Evolutionary conservation across 371 early-diverging fungal species (phyloP).

Genomic region (Actinomucor elegans): DNA sequence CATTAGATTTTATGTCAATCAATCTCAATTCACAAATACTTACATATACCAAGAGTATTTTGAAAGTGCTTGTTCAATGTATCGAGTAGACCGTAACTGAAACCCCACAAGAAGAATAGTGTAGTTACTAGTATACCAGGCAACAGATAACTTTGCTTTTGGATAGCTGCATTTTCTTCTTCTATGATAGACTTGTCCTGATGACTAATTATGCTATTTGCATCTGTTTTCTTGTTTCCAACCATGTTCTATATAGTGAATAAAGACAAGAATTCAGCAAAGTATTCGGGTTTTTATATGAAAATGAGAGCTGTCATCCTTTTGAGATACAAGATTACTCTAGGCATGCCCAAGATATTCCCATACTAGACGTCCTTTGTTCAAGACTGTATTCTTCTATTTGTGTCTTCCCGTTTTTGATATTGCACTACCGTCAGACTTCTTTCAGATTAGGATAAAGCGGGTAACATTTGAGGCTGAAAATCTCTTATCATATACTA

Average conservation of each 20-base stretch:
- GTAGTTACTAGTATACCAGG: conserved; percentile 41
- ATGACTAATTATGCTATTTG: not conserved
- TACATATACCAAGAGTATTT: conserved; percentile 40
- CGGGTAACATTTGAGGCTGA: too few species aligned
- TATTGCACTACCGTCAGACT: too few species aligned
- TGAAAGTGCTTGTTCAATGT: conserved; percentile 49
- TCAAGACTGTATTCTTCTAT: too few species aligned
- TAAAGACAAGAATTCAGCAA: not conserved
- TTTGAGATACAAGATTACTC: too few species aligned
- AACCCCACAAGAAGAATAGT: conserved; percentile 52
- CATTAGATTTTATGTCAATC: too few species aligned
- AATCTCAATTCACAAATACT: conserved; percentile 8
- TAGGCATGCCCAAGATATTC: not conserved
- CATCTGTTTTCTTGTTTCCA: not conserved
- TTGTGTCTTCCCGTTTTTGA: too few species aligned
- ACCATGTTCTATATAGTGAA: not conserved
- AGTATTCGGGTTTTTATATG: not conserved
- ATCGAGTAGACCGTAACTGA: conserved; percentile 49
- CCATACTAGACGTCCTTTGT: too few species aligned
- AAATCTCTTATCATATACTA: too few species aligned
- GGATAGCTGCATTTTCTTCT: not conserved
- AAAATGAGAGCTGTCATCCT: not conserved
- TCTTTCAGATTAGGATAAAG: too few species aligned
- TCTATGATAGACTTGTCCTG: not conserved
- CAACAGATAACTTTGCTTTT: not conserved